Base-by-base conservation (phyloP, 352 stramenopile genomes). In the Pythium oligandrum region DNA sequence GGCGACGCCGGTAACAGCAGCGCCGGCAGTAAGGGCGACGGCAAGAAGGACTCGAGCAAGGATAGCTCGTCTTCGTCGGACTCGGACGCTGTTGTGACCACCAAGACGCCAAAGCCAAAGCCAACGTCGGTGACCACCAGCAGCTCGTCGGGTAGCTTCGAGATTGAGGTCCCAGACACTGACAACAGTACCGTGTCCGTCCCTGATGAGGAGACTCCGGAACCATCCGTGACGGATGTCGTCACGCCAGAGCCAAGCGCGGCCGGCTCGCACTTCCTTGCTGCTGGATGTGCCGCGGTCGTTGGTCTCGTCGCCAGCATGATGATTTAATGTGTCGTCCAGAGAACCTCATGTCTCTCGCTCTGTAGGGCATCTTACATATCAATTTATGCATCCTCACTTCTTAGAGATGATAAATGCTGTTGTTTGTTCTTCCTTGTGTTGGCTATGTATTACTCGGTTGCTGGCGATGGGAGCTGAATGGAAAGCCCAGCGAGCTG, bases 71-170 rank as follows among this genome's bases (percentile, higher is more conserved):
- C 51, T 37, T 51, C 33, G 17, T 62, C 63, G 6, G 44, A 52
- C 38, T 58, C 60, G 0, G 60, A 64, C 33, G 60, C 44, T 7
- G 64, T 43, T 6, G 45, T 59, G 3, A 61, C 49, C 7, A 44
- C 48, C 33, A 61, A 50, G 47, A 34, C 39, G 8, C 39, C 47
- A 8, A 42, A 47, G 2, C 38, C 46, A 2, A 47, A 47, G 32
- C 50, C 30, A 11, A 6, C 42, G 11, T 43, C 33, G 4, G n/a
- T 46, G 10, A n/a, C 8, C 6, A 3, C 17, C n/a, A 43, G 40
- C 36, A 32, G 8, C 32, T 51, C 48, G 7, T 61, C 54, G 11
- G 38, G 37, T 37, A 44, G 33, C 10, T 39, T 35, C 17, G 54
- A 56, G 7, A 63, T 63, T 36, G 60, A 63, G 32, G 26, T 30